Percentiles rank a stretch among this genome's conserved stretches.
phyloP scores from a whole-genome alignment of 345 rosid genomes.

The Pugionium cornutum region DNA sequence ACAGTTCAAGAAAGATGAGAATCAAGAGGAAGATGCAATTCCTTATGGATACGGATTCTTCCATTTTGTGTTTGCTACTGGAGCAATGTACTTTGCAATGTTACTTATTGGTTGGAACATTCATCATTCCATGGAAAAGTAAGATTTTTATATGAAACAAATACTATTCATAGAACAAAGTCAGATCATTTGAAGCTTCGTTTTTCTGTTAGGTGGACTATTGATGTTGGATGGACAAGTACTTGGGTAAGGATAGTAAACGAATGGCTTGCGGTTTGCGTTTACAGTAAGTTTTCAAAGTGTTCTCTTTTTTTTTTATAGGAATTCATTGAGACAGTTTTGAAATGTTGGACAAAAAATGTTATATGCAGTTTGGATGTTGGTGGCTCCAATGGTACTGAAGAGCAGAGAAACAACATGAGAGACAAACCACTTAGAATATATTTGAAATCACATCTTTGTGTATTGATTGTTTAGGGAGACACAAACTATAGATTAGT shows the following conservation, averaged over 20 bases:
- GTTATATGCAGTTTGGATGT: constrained; percentile 81
- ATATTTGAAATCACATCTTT: too few relatives aligned
- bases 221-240: constrained; percentile 98
- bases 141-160: constrained; percentile 14
- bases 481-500: too few relatives aligned
- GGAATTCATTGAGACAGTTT: neutral
- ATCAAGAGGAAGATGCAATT: constrained; percentile 56
- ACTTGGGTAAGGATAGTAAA: constrained; percentile 91
- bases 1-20: constrained; percentile 52
- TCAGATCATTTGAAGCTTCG: neutral
- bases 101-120: constrained; percentile 87
- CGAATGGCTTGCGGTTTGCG: constrained; percentile 93
- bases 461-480: too few relatives aligned
- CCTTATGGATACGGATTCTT: constrained; percentile 97
- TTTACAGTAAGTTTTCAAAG: constrained; percentile 58
- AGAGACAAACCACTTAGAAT: neutral
- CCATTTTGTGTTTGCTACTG: constrained; percentile 93
- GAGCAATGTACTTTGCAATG: constrained; percentile 97
- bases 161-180: neutral
- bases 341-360: neutral
- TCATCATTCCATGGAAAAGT: constrained; percentile 79
- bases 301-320: neutral
- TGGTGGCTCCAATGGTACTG: constrained; percentile 69
- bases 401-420: constrained; percentile 47
- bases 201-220: constrained; percentile 72